Evolutionary conservation across 2,329 filamentous ascomycete genomes (phyloP).

Genomic region (Colletotrichum scovillei): DNA sequence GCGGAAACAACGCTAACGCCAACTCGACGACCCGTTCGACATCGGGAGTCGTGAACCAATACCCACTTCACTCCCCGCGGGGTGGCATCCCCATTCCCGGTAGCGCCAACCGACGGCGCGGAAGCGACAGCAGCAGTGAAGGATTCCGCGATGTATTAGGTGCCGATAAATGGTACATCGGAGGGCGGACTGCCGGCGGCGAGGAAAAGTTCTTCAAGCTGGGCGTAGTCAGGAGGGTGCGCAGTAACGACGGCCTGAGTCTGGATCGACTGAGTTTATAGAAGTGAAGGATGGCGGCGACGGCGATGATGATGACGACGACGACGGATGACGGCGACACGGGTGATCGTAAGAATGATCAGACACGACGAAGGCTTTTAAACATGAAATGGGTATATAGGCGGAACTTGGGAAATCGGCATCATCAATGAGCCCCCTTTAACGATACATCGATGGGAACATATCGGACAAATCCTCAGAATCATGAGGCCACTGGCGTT

Average conservation of each 20-base stretch:
- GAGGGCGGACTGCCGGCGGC: constrained; percentile 79
- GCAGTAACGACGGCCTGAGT: constrained; percentile 80
- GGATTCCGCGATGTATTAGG: constrained; percentile 80
- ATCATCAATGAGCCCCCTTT: constrained; percentile 16
- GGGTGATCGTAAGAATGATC: neutral
- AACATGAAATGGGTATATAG: constrained; percentile 19
- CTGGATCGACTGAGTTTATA: constrained; percentile 80
- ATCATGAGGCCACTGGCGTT: constrained; percentile 10
- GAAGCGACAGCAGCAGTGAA: constrained; percentile 80
- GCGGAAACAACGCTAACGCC: neutral
- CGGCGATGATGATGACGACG: constrained; percentile 38
- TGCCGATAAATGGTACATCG: constrained; percentile 85
- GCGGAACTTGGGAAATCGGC: constrained; percentile 8
- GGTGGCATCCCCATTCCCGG: constrained; percentile 53
- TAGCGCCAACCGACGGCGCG: constrained; percentile 61
- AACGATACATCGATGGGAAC: neutral
- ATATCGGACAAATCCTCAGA: constrained; percentile 5
- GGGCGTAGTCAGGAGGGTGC: constrained; percentile 77
- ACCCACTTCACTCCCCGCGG: constrained; percentile 42
- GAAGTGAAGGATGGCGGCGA: constrained; percentile 28
- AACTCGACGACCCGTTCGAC: constrained; percentile 35
- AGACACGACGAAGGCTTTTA: neutral
- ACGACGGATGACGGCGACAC: neutral
- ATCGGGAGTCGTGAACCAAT: constrained; percentile 42
- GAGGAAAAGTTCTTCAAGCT: constrained; percentile 87